Evolutionary conservation across 768 basidiomycete genomes (phyloP), one percentile per base, ranked within the genome.

Genomic region (Boletus fagicola): DNA sequence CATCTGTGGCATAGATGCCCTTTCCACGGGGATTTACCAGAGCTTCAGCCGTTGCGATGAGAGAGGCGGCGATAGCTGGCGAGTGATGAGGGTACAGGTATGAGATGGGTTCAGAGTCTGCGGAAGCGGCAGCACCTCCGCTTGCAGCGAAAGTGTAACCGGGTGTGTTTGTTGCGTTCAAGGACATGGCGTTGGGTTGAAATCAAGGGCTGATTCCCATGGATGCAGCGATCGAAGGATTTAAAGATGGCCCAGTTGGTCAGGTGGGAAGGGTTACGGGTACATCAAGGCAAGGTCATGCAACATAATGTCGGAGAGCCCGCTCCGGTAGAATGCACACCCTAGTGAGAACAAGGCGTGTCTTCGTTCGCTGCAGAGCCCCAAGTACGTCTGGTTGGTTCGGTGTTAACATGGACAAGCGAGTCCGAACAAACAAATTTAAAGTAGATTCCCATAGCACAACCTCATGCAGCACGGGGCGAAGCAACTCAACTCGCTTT

Each of bases 1-100:
- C 80, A 58, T 83, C 81, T 10, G 81, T 82, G 12, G 81, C 81
- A 52, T 82, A 82, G 31, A 82, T 77, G 5, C 80, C 81, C 66
- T 76, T 80, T 33, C 80, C 80, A 18, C 74, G 74, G 28, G 78
- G 77, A 61, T 77, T 68, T 4, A 83, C 80, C 26, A 82, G 65
- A 8, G 76, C 74, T 22, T 72, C 68, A 10, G 81, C 80, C 4
- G 75, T 77, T 13, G 68, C 65, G 45, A 81, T 78, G 54, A 83
- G 67, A 56, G 77, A 74, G 45, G 73, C 65, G 5, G 79, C 77
- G 26, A 77, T 73, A 38, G 71, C 68, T 12, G 72, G 68, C 18
- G 76, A 75, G 56, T 80, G 78, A 62, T 74, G 66, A 12, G 78
- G 73, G 45, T 75, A 71, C 12, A 80, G 65, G 51, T 74, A 74